Conservation (phyloP, 2,329 filamentous ascomycete genomes). For the Akanthomyces muscarius region DNA sequence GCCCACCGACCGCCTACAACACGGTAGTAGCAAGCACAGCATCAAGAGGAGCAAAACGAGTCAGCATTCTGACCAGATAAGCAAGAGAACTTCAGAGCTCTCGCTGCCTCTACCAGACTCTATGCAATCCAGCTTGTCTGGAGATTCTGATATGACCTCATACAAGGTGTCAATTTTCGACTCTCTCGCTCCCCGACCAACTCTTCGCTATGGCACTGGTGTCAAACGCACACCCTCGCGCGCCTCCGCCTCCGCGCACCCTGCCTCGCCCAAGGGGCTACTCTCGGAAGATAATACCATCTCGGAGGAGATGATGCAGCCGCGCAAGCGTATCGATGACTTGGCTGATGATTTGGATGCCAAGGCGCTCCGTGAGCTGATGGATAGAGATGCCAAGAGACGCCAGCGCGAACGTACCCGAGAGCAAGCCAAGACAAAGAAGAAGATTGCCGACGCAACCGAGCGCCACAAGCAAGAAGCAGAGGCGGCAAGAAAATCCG, state of each 20-base stretch:
- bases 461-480: conserved; percentile 62
- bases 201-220: conserved; percentile 68
- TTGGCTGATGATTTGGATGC: conserved; percentile 84
- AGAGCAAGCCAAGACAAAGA: conserved; percentile 64
- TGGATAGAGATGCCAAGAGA: conserved; percentile 83
- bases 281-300: conserved; percentile 50
- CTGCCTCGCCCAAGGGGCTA: conserved; percentile 50
- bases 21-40: conserved; percentile 55
- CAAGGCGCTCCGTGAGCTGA: conserved; percentile 75
- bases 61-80: conserved; percentile 47
- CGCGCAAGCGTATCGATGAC: conserved; percentile 61
- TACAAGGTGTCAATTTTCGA: conserved; percentile 79
- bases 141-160: conserved; percentile 64
- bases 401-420: conserved; percentile 67
- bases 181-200: conserved; percentile 80
- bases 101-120: conserved; percentile 73
- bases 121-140: conserved; percentile 71
- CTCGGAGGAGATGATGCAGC: conserved; percentile 56
- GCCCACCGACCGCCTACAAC: conserved; percentile 43
- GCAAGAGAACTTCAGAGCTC: conserved; percentile 64
- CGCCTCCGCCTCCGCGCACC: conserved; percentile 43
- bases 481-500: conserved; percentile 49
- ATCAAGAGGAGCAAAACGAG: conserved; percentile 62
- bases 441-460: conserved; percentile 60
- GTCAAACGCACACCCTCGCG: conserved; percentile 52